Percentiles rank a stretch among this genome's conserved stretches.
Conservation (phyloP, 768 basidiomycete species). For the Krasilnikovozyma curviuscula region DNA sequence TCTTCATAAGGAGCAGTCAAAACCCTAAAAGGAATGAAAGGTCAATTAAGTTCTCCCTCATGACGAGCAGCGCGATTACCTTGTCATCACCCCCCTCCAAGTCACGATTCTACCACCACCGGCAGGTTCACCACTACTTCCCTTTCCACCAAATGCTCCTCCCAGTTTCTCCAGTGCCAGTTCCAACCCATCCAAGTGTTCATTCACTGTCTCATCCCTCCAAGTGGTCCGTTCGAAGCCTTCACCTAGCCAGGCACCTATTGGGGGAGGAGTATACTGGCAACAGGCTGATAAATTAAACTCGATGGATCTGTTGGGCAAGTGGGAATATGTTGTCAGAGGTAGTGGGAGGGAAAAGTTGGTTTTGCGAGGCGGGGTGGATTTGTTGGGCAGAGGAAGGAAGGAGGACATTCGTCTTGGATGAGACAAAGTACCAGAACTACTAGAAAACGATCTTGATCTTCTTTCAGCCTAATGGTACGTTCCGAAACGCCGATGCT, state of each 20-base stretch:
- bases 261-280: slow-evolving; percentile 19
- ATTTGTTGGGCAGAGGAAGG: too few species aligned
- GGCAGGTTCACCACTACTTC: slow-evolving; percentile 7
- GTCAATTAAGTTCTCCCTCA: not conserved
- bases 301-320: slow-evolving; percentile 17
- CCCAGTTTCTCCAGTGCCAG: slow-evolving; percentile 15
- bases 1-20: slow-evolving; percentile 25
- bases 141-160: slow-evolving; percentile 7
- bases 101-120: slow-evolving; percentile 20
- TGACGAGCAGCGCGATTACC: slow-evolving; percentile 14
- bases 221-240: slow-evolving; percentile 21
- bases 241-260: slow-evolving; percentile 21
- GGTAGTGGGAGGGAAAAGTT: too few species aligned
- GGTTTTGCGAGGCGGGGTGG: too few species aligned
- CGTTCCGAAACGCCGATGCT: too few species aligned
- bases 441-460: too few species aligned
- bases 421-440: too few species aligned
- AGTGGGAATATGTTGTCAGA: slow-evolving; percentile 25
- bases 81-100: slow-evolving; percentile 27
- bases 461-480: too few species aligned
- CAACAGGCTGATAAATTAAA: slow-evolving; percentile 21
- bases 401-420: too few species aligned
- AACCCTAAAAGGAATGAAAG: slow-evolving; percentile 15
- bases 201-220: slow-evolving; percentile 21
- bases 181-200: slow-evolving; percentile 24